These are phyloP conservation scores for Cercospora sojina DNA, from an alignment of 2,329 filamentous ascomycete species.

Conservation along the genomic window DNA sequence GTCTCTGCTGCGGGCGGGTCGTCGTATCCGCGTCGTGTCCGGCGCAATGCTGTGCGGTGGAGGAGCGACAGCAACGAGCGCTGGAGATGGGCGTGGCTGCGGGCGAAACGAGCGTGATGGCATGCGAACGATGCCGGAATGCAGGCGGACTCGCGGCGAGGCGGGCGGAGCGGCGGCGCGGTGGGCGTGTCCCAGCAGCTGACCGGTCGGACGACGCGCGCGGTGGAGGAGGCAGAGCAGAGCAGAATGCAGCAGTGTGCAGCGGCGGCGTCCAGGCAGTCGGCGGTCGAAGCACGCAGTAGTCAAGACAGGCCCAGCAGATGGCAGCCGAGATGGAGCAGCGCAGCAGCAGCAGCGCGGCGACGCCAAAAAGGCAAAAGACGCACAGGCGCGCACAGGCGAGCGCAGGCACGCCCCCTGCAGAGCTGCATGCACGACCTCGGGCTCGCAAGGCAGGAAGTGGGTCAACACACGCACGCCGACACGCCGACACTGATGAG, in stretches of 20 bases:
- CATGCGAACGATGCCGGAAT: slow-evolving; percentile 30
- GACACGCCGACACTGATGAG: too few species aligned
- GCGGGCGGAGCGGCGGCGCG: neutral
- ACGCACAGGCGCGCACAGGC: neutral
- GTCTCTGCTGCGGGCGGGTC: neutral
- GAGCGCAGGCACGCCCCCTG: neutral
- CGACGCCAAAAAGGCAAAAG: slow-evolving; percentile 4
- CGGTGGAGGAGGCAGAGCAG: neutral
- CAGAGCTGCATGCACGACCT: neutral
- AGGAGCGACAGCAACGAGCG: neutral
- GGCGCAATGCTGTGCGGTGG: neutral
- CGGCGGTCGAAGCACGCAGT: neutral
- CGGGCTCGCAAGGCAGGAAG: neutral
- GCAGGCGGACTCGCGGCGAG: slow-evolving; percentile 10
- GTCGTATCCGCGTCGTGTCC: neutral
- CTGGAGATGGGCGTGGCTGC: neutral
- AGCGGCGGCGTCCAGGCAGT: slow-evolving; percentile 1
- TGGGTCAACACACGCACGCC: neutral
- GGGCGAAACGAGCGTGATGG: slow-evolving; percentile 30
- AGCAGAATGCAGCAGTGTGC: neutral
- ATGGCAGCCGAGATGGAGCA: neutral
- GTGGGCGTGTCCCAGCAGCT: neutral
- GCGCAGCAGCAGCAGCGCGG: neutral
- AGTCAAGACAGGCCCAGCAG: neutral
- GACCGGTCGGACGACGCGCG: neutral